Evolutionary conservation across 2,329 filamentous ascomycete species (phyloP), one percentile per base, ranked within the genome.

Genomic region (Atkinsonella texensis): DNA sequence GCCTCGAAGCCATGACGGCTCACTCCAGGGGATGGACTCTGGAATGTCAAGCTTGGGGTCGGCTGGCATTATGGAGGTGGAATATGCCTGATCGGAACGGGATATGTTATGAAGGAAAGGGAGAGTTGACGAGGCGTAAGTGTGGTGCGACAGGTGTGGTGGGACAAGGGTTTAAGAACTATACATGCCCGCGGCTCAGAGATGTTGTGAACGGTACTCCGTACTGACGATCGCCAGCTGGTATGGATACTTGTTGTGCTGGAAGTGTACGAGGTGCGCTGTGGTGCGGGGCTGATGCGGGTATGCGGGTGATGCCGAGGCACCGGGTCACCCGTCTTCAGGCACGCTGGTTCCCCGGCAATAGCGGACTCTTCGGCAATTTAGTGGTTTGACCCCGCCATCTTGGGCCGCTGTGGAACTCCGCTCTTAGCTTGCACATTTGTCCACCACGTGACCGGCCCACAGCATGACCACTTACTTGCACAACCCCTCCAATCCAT

Each of bases 1-100:
- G 0, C 58, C 49, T 28, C 56, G 54, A 48, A 59, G 59, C 65
- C 63, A 66, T 1, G 59, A 58, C 2, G 65, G 63, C 48, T 66
- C 63, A 42, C 50, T 55, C 55, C 53, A 57, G 4, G 59, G 58
- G 11, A 60, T 53, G 31, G 52, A 53, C 39, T 52, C 50, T 46
- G 53, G 48, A 11, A 59, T 49, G 15, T 57, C 45, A 23, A 59
- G 58, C 35, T 59, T 60, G n/a, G 58, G 52, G 39, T 60, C 57
- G 1, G 51, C 47, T 7, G 56, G 45, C 57, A 58, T 58, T 15
- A 18, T 46, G 17, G n/a, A 35, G 7, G n/a, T 3, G 15, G 31
- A 23, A 35, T n/a, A 33, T 13, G 46, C 35, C 35, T 28, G 28
- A 28, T 8, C 28, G 7, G 28, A 28, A 28, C 7, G 2, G 35